Evolutionary conservation across 2,329 filamentous ascomycete genomes (phyloP), one percentile per base, ranked within the genome.

Genomic region (Sarocladium strictum): DNA sequence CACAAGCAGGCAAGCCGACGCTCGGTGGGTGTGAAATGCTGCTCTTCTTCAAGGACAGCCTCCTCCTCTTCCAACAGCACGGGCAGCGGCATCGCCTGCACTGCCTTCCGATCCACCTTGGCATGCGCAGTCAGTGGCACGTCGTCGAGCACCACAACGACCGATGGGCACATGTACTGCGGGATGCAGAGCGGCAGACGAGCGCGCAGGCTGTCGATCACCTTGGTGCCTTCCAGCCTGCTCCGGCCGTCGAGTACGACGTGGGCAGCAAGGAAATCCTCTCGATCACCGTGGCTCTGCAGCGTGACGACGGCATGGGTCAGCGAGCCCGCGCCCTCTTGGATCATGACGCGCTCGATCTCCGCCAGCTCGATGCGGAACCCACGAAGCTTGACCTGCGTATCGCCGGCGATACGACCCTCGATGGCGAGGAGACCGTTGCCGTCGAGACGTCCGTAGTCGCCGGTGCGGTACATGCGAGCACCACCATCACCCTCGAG

Each of bases 341-440:
- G 11, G 5, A 47, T n/a, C 9, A 47, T 47, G 43, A 15, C 12
- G 7, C n/a, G 10, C 24, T 47, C 43, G 24, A 47, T 27, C 6
- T 47, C 43, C 17, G 41, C 67, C 24, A 80, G 70, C 67, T 81
- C 85, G 57, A 83, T 74, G 53, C 81, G 68, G 57, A 77, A 80
- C 40, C 85, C 85, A n/a, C 74, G 70, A 35, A 85, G 64, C 65
- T 86, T 85, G 54, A 83, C 75, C 64, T 81, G 81, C n/a, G 54
- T 53, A 58, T 81, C 78, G 7, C 35, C 43, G 3, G 6, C 43
- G 12, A 47, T 10, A 11, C 43, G 43, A 24, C 43, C 43, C 4
- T 11, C 12, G 43, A 47, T 47, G 6, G 6, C 43, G 3, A 47
- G 12, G 24, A 7, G 6, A 7, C 43, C 43, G 23, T 23, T 6